These are phyloP conservation scores for Corniculantispora saksenae DNA, from an alignment of 2,329 filamentous ascomycete species.

Conservation along the genomic window DNA sequence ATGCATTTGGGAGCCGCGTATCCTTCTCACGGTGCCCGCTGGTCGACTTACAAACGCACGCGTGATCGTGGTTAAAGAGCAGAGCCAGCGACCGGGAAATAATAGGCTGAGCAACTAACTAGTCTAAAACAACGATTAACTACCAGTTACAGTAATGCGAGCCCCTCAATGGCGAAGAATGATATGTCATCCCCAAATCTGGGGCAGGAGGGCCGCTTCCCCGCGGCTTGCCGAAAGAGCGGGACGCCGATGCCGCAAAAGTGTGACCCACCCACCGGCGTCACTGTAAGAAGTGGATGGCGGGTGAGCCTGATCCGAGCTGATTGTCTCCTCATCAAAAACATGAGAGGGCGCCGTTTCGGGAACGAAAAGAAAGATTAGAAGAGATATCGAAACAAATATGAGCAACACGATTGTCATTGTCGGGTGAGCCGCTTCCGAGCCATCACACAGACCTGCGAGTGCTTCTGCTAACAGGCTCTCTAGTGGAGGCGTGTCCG, in stretches of 20 bases:
- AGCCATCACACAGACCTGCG: neutral
- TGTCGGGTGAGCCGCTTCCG: slow-evolving; percentile 32
- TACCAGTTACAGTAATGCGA: no score
- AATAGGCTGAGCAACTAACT: no score
- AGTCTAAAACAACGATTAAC: no score
- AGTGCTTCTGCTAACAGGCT: neutral
- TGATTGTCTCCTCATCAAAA: neutral
- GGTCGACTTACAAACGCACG: no score
- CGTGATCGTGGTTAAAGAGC: no score
- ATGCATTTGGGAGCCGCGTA: no score
- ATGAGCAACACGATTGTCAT: slow-evolving; percentile 37
- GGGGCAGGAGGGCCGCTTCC: no score
- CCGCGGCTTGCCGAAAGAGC: neutral
- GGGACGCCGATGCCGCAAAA: slow-evolving; percentile 14
- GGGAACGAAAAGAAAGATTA: neutral
- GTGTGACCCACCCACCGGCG: neutral
- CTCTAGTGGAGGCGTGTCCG: slow-evolving; percentile 49
- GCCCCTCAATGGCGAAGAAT: no score
- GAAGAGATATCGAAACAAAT: neutral
- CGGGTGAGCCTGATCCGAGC: neutral
- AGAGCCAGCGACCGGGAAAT: no score
- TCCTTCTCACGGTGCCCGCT: no score
- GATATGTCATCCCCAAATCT: no score
- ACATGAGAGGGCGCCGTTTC: neutral
- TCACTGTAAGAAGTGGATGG: neutral